phyloP scores from a whole-genome alignment of 495 filamentous ascomycete species.

The Lasiosphaeriaceae sp. region DNA sequence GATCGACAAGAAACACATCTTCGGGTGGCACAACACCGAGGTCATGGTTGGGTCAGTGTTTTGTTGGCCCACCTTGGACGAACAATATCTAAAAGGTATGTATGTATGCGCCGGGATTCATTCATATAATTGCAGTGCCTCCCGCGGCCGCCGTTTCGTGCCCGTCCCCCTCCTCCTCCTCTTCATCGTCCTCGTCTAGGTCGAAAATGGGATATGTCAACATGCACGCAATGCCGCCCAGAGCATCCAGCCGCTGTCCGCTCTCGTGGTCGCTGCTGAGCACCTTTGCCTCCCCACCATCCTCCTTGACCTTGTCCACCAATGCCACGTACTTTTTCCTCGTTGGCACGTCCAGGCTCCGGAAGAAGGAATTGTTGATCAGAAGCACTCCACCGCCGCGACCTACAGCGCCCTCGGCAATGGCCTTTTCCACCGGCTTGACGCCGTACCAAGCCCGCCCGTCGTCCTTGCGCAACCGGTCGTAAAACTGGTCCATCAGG shows the following conservation, averaged over 20 bases:
- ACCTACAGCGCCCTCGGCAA: constrained; percentile 85
- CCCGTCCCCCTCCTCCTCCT: constrained; percentile 14
- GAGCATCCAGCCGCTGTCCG: constrained; percentile 74
- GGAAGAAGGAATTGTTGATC: constrained; percentile 80
- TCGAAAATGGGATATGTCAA: constrained; percentile 82
- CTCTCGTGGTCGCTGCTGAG: constrained; percentile 94
- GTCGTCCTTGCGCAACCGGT: constrained; percentile 78
- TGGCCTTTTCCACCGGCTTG: constrained; percentile 77
- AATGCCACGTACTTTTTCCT: constrained; percentile 78
- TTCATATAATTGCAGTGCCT: constrained; percentile 36
- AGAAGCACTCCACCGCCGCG: constrained; percentile 78
- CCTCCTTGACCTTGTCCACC: constrained; percentile 86
- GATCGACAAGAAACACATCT: too few species aligned
- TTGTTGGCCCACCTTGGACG: too few species aligned
- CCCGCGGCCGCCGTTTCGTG: constrained; percentile 13
- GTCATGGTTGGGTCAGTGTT: too few species aligned
- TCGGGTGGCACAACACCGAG: too few species aligned
- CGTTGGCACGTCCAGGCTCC: constrained; percentile 74
- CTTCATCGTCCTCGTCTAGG: constrained; percentile 57
- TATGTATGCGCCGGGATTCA: neutral
- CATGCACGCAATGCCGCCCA: constrained; percentile 87
- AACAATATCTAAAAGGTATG: neutral
- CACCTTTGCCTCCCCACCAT: constrained; percentile 82
- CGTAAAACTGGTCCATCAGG: constrained; percentile 82
- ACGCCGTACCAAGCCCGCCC: constrained; percentile 90